Conservation (phyloP, 2,329 filamentous ascomycete genomes). For the Trichoderma brevicompactum region DNA sequence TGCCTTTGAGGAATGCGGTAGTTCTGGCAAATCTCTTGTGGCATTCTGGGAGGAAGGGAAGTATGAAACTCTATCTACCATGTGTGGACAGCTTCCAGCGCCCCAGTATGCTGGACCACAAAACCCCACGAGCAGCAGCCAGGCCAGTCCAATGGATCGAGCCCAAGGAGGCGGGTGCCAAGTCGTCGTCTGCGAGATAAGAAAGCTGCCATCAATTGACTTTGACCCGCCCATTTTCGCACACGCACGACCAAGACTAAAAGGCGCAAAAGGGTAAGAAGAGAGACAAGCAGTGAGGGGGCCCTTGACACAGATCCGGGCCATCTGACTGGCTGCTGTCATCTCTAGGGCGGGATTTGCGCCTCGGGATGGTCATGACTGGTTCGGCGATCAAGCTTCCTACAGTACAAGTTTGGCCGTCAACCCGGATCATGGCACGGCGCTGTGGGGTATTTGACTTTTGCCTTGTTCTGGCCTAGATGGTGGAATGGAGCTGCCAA, state of each 20-base stretch:
- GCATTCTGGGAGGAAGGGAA: conserved; percentile 7
- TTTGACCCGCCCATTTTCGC: conserved; percentile 1
- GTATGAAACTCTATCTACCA: conserved; percentile 24
- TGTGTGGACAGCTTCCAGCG: conserved; percentile 6
- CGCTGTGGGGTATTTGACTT: conserved; percentile 5
- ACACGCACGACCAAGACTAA: conserved; percentile 17
- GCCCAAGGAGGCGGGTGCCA: not conserved
- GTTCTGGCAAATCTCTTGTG: conserved; percentile 1
- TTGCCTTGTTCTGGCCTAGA: conserved; percentile 14
- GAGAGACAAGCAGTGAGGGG: not conserved
- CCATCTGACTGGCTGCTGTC: conserved; percentile 9
- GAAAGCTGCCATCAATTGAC: conserved; percentile 1
- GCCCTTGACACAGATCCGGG: not conserved
- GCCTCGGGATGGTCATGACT: conserved; percentile 3
- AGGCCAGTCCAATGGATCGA: not conserved
- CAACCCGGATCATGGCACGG: conserved; percentile 3
- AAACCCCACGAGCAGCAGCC: no score
- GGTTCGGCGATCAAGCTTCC: not conserved
- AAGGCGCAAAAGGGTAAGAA: not conserved
- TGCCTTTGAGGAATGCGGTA: conserved; percentile 7
- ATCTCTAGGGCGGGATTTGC: conserved; percentile 5
- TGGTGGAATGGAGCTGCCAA: not conserved
- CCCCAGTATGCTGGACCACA: not conserved
- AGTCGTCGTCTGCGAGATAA: no score
- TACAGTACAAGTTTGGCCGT: conserved; percentile 1